phyloP scores from a whole-genome alignment of 2,329 filamentous ascomycete genomes.

The Amphichorda felina region DNA sequence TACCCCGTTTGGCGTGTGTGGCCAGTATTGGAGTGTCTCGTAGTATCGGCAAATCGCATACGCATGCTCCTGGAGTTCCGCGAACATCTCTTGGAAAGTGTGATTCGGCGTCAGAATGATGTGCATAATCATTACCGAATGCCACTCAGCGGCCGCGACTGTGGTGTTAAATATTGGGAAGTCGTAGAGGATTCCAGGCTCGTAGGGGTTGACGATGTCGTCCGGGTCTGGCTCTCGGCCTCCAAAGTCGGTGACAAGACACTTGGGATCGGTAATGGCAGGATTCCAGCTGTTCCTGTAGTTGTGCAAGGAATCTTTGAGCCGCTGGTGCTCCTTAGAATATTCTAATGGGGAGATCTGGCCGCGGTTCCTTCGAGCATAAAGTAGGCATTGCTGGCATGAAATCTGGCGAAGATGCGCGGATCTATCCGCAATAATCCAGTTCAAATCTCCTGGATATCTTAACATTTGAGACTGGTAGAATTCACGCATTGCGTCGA shows the following conservation, averaged over 20 bases:
- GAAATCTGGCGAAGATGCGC: constrained; percentile 61
- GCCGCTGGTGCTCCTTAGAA: constrained; percentile 41
- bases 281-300: constrained; percentile 49
- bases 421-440: constrained; percentile 56
- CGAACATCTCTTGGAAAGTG: constrained; percentile 33
- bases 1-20: constrained; percentile 55
- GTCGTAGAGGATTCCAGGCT: constrained; percentile 57
- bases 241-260: constrained; percentile 53
- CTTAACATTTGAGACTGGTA: constrained; percentile 45
- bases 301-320: constrained; percentile 32
- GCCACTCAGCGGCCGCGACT: constrained; percentile 63
- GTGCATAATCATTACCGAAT: constrained; percentile 71
- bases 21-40: constrained; percentile 65
- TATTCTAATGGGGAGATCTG: constrained; percentile 57
- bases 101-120: constrained; percentile 56
- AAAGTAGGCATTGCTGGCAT: constrained; percentile 69
- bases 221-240: constrained; percentile 38
- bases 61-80: constrained; percentile 49
- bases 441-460: constrained; percentile 50
- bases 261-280: constrained; percentile 46
- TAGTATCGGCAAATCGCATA: constrained; percentile 66
- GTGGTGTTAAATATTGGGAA: constrained; percentile 65
- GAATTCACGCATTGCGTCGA: constrained; percentile 50
- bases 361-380: constrained; percentile 54
- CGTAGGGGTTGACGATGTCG: constrained; percentile 65